Percentiles rank a stretch among this genome's conserved stretches.
Conservation (phyloP, 306 rosid species). For the Fragaria ananassa region DNA sequence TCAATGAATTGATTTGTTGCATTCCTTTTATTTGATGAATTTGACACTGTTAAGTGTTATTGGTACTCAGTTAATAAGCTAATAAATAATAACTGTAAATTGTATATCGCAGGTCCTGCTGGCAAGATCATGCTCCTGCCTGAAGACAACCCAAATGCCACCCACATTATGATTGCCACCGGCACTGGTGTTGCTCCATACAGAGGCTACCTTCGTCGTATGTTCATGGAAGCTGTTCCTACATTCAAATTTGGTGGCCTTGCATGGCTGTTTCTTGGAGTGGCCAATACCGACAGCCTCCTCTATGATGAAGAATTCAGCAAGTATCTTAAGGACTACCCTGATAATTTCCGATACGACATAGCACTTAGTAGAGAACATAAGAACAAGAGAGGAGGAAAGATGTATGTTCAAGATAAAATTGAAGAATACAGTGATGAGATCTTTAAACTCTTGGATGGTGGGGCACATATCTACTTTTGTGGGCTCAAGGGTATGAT, state of each 20-base stretch:
- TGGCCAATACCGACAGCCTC: constrained; percentile 80
- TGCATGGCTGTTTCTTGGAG: constrained; percentile 97
- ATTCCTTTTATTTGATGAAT: constrained; percentile 10
- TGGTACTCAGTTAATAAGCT: constrained; percentile 5
- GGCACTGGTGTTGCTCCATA: constrained; percentile 97
- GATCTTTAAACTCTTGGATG: constrained; percentile 72
- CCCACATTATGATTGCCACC: constrained; percentile 95
- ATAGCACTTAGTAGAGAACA: constrained; percentile 90
- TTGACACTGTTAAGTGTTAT: neutral
- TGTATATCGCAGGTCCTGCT: constrained; percentile 67
- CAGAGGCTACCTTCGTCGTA: constrained; percentile 92
- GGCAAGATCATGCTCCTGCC: constrained; percentile 99
- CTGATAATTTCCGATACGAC: constrained; percentile 70
- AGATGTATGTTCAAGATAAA: constrained; percentile 98
- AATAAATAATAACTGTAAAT: neutral
- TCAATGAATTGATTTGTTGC: neutral
- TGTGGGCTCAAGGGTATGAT: constrained; percentile 98
- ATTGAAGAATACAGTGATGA: constrained; percentile 94
- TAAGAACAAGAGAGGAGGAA: constrained; percentile 80
- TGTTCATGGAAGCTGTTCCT: constrained; percentile 92
- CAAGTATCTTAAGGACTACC: constrained; percentile 79
- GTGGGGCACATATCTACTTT: constrained; percentile 92
- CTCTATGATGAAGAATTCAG: constrained; percentile 85
- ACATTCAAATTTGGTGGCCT: constrained; percentile 80
- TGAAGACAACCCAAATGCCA: constrained; percentile 84